phyloP scores from a whole-genome alignment of 768 basidiomycete species.

The Hebeloma cylindrosporum region DNA sequence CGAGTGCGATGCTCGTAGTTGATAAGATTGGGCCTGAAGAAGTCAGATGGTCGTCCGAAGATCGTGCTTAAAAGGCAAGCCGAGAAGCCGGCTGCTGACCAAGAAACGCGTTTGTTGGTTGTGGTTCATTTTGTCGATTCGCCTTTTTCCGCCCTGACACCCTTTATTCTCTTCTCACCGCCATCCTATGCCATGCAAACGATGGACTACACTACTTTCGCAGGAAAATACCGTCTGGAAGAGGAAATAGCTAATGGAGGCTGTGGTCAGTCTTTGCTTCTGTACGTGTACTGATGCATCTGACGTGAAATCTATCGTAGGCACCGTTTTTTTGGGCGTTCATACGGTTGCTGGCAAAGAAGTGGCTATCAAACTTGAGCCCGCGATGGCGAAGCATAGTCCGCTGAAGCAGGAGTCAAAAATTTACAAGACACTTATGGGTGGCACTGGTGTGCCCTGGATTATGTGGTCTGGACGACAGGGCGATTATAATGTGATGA shows the following conservation, averaged over 20 bases:
- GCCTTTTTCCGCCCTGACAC: not conserved
- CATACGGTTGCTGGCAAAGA: conserved; percentile 82
- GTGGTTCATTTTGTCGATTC: conserved; percentile 8
- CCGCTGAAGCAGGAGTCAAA: conserved; percentile 87
- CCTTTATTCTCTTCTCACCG: conserved; percentile 9
- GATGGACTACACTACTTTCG: conserved; percentile 48
- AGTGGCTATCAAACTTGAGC: conserved; percentile 82
- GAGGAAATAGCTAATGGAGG: conserved; percentile 82
- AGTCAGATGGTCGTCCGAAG: too few species aligned
- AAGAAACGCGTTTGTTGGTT: conserved; percentile 9
- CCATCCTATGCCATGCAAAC: conserved; percentile 2
- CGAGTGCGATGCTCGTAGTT: too few species aligned
- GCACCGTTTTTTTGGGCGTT: conserved; percentile 75
- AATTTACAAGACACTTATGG: conserved; percentile 90
- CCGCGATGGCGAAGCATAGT: conserved; percentile 55
- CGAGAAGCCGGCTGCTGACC: conserved; percentile 9
- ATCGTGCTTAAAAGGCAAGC: not conserved
- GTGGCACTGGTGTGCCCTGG: conserved; percentile 87
- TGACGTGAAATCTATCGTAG: conserved; percentile 33
- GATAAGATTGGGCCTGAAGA: too few species aligned
- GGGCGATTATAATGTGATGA: conserved; percentile 96
- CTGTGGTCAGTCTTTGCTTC: conserved; percentile 50
- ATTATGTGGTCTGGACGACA: conserved; percentile 91
- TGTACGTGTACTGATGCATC: conserved; percentile 1
- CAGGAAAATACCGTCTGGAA: conserved; percentile 75